Evolutionary conservation across 768 basidiomycete genomes (phyloP), one percentile per base, ranked within the genome.

Genomic region (Leccinum longicurvipes): DNA sequence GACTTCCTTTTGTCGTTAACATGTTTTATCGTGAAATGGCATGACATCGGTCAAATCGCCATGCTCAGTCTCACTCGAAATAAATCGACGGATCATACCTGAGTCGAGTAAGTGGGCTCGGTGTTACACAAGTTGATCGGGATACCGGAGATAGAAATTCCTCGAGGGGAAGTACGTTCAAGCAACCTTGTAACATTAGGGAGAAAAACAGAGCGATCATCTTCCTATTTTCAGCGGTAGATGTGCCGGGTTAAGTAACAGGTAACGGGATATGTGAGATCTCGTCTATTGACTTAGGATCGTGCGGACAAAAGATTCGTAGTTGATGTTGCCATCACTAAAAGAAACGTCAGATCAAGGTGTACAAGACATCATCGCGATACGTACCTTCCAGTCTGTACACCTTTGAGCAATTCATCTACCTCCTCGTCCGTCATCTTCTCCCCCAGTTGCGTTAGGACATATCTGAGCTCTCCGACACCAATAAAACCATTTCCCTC

Each of bases 361-460:
- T 21, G n/a, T 0, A 47, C 4, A 25, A 25, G 23, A 29, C 7
- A n/a, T 41, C 23, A 2, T 36, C 15, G 17, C n/a, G n/a, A 84
- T 86, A n/a, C n/a, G 77, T 67, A 93, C 89, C 83, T 77, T 73
- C 89, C 90, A 54, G 97, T 85, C 74, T 95, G 92, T 31, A 95
- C 92, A 25, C 94, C 94, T 74, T 98, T 98, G 64, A 99, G 79
- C 63, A 99, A 79, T 74, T 99, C 97, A 68, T 98, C 96, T 19
- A 98, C 97, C 76, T 98, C 97, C 61, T 94, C 92, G 68, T 98
- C 94, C 7, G 86, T 72, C 93, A 99, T 95, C 79, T 98, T 98
- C 81, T 99, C 97, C 12, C 97, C 97, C 0, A 99, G 82, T 66
- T 95, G 94, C 7, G 97, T 99, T 27, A 96, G 79, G 25, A 95